Evolutionary conservation across 495 filamentous ascomycete genomes (phyloP), one percentile per base, ranked within the genome.

Genomic region (Aspergillus steynii): DNA sequence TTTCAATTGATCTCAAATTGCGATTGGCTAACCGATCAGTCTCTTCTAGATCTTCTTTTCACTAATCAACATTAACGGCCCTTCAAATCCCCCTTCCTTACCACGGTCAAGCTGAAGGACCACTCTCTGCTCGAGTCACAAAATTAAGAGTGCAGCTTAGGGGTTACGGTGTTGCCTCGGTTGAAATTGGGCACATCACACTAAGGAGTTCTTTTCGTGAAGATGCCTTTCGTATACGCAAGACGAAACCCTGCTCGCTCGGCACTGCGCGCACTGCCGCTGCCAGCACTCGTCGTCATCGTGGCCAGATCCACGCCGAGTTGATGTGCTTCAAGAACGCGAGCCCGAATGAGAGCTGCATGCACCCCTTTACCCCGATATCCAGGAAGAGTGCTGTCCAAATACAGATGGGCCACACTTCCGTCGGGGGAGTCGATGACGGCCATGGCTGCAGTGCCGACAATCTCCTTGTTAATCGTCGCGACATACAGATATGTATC

Each of bases 401-500:
- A 55, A 50, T 70, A 67, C 6, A 70, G 55, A 48, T 70, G 60
- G 5, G 62, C 65, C 3, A 70, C 55, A 3, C 53, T 20, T 10
- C 63, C 62, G 15, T 52, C 49, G 4, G 56, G 32, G 3, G 67
- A 63, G 9, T 63, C 59, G 26, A 70, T 54, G 15, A 67, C 31
- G 5, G 62, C 68, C 60, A 70, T 52, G 14, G 62, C 68, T 5
- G 59, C 68, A 26, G 47, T 56, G 29, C 68, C 68, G n/a, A 60
- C 65, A 10, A 70, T 61, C 27, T 56, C 29, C 0, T 61, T 60
- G 12, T 65, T 49, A 12, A 58, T 59, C 49, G 50, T 63, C 1
- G 60, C 68, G 32, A 70, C 42, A 31, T 63, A 70, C 5, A 67
- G 32, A 14, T 46, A 54, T 31, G 68, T 67, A 26, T 70, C 68